Evolutionary conservation across 176 grass and related monocot genomes (phyloP).

Genomic region (Oryza meyeriana): DNA sequence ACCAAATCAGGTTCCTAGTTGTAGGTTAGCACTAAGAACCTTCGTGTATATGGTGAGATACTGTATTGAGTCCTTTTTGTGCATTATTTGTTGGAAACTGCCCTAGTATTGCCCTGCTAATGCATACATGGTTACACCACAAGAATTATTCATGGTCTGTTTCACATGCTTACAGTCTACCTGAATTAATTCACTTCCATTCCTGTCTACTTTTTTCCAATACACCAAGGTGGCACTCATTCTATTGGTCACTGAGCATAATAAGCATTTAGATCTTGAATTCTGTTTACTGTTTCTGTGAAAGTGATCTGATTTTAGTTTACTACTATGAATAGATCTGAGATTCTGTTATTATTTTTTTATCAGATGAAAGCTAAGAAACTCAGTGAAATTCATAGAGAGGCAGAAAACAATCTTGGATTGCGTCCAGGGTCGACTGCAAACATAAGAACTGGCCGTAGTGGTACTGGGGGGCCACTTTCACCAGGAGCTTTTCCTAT

Average conservation of each 20-base stretch:
- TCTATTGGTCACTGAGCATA: background rate
- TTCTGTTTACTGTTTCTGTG: background rate
- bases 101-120: background rate
- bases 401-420: conserved; percentile 71
- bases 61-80: background rate
- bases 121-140: background rate
- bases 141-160: background rate
- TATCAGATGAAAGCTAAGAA: conserved; percentile 63
- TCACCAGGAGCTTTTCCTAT: conserved; percentile 45
- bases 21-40: background rate
- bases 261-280: background rate
- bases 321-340: background rate
- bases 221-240: background rate
- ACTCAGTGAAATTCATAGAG: conserved; percentile 59
- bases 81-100: background rate
- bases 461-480: conserved; percentile 26
- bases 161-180: background rate
- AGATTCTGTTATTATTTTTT: conserved; percentile 16
- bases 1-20: background rate
- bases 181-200: background rate
- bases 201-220: background rate
- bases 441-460: conserved; percentile 29
- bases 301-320: background rate
- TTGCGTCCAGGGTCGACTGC: conserved; percentile 48
- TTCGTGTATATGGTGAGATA: background rate